Base-by-base conservation (phyloP, 768 basidiomycete genomes). In the Mrakia frigida region DNA sequence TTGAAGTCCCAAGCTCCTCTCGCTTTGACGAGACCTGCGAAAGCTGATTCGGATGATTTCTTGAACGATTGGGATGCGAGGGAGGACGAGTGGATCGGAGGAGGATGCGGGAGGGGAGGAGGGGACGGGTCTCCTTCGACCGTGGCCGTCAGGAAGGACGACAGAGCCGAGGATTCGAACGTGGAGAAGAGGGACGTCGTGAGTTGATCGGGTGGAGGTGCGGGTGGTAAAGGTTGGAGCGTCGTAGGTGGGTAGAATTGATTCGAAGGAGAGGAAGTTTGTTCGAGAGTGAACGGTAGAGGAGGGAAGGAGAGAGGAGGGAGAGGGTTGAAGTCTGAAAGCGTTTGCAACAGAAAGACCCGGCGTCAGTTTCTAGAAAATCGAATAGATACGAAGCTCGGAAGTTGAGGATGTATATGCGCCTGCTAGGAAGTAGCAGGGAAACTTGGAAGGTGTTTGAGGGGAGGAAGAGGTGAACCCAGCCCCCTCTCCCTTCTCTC, bases 1-100 rank as follows among this genome's bases (percentile, higher is more conserved):
- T 77, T 77, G 63, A 77, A 77, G 56, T 77, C 76, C 76, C 76
- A 77, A 14, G 74, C 76, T 16, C 63, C 70, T 25, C 70, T 61
- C 39, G 52, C 50, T 50, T 35, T 70, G n/a, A 75, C 74, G 39
- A 75, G 74, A 37, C 52, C 56, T 13, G 74, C 74, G 39, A 75
- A 75, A 2, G 68, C 69, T n/a, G 59, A 31, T 31, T 60, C 52
- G 10, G 56, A 43, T n/a, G 56, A 73, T 10, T 37, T 35, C 37
- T 43, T 37, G 73, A 43, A 73, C 6, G 56, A 56, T 2, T 50
- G 14, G 1, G 56, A 56, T 21, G 18, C 23, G 65, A 39, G n/a
- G 1, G 65, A 43, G 65, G 35, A 1, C 43, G 67, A 6, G 2
- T 61, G 3, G 25, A 35, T n/a, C 6, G 53, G 7, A 21, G 43